Percentiles rank a stretch among this genome's conserved stretches.
These are phyloP conservation scores for Fraxinus sp. DNA, from an alignment of 305 asterid genomes.

Conservation along the genomic window DNA sequence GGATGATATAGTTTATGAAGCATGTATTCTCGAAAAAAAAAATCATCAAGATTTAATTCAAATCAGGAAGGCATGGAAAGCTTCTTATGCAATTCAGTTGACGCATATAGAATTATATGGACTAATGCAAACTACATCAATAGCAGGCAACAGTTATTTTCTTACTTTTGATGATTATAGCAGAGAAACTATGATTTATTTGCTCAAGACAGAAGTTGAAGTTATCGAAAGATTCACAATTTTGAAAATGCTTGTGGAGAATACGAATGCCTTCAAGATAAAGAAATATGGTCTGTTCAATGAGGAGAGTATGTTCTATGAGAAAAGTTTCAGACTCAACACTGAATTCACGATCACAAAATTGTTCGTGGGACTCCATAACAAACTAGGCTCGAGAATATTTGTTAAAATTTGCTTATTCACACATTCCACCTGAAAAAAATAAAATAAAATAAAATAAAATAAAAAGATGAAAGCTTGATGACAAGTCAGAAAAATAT, in stretches of 20 bases:
- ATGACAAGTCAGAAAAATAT: background rate
- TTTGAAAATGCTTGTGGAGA: background rate
- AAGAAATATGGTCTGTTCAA: background rate
- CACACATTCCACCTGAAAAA: background rate
- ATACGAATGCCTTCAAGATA: background rate
- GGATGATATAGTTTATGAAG: background rate
- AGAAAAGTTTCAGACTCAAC: background rate
- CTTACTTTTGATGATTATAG: background rate
- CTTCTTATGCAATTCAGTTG: background rate
- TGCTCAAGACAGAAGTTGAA: background rate
- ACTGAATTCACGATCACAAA: background rate
- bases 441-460: background rate
- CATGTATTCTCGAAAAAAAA: background rate
- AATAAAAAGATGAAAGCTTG: background rate
- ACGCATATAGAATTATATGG: background rate
- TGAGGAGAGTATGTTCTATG: background rate
- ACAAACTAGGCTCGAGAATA: background rate
- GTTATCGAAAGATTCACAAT: background rate
- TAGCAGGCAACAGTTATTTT: background rate
- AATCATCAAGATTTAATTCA: background rate
- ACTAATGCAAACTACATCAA: background rate
- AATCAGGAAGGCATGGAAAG: background rate
- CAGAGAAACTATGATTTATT: background rate
- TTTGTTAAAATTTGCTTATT: background rate
- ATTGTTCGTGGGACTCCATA: background rate